A percentile compares a stretch with the other conserved stretches of the same genome.
phyloP scores from a whole-genome alignment of 2,329 filamentous ascomycete species.

The Colletotrichum melonis region DNA sequence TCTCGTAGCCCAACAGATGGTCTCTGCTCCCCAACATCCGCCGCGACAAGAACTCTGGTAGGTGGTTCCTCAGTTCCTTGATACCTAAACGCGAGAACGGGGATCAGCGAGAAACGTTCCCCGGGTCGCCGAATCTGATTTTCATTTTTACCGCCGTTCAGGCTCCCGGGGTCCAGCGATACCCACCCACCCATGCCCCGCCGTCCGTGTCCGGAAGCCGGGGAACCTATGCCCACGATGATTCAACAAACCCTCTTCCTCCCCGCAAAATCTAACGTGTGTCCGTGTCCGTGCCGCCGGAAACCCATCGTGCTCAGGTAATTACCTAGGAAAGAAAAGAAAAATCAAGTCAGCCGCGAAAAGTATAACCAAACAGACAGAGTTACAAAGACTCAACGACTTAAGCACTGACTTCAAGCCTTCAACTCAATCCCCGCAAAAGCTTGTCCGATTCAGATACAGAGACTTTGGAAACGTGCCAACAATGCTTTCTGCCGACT shows the following conservation, averaged over 20 bases:
- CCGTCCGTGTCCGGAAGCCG: not conserved
- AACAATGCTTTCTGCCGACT: not conserved
- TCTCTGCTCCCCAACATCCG: not conserved
- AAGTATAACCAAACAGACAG: not conserved
- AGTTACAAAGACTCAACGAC: not conserved
- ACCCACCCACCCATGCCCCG: no score
- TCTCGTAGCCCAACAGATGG: not conserved
- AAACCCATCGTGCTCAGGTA: not conserved
- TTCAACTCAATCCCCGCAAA: not conserved
- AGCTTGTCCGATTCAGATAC: not conserved
- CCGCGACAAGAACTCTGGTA: not conserved
- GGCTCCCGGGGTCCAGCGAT: not conserved
- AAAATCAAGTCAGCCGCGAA: not conserved
- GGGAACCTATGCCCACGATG: not conserved
- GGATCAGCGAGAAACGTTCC: not conserved
- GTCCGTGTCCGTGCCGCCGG: not conserved
- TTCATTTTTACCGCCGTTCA: not conserved
- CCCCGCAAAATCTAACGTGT: slow-evolving; percentile 7
- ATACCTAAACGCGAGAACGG: not conserved
- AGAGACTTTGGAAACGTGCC: not conserved
- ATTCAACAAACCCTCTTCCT: not conserved
- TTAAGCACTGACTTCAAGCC: not conserved
- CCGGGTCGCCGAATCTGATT: no score
- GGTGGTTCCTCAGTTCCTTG: no score
- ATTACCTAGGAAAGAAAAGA: not conserved